A percentile compares a stretch with the other conserved stretches of the same genome.
Conservation (phyloP, 1,284 basidiomycete species). For the Heterobasidion occidentale region DNA sequence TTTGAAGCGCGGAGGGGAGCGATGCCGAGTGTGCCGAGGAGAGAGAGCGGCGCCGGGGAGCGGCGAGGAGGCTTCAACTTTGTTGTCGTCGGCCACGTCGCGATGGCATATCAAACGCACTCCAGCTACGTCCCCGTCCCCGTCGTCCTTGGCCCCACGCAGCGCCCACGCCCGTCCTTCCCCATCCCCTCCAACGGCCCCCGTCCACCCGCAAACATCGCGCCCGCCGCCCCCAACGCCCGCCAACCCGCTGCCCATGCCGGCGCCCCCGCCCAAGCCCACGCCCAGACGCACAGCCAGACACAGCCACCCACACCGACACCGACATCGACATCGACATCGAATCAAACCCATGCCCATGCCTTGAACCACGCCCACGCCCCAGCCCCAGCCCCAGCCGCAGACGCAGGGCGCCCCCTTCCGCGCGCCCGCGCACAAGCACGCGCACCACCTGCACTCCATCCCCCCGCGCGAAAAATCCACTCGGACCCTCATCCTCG, state of each 20-base stretch:
- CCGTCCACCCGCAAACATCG: neutral
- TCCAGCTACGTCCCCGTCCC: neutral
- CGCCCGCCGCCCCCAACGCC: too few relatives aligned
- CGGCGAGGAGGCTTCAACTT: neutral
- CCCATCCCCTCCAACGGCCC: neutral
- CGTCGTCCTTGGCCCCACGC: neutral
- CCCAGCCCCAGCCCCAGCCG: neutral
- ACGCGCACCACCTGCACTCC: constrained; percentile 67
- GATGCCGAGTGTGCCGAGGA: neutral
- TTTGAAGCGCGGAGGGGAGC: too few relatives aligned
- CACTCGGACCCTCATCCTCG: constrained; percentile 72
- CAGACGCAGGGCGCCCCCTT: constrained; percentile 20
- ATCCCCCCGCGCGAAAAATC: constrained; percentile 76
- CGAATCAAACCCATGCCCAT: neutral
- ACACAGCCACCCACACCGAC: too few relatives aligned
- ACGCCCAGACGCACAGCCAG: too few relatives aligned
- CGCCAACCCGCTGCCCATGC: too few relatives aligned
- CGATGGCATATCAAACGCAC: neutral
- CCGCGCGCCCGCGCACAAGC: constrained; percentile 57
- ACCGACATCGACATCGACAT: neutral
- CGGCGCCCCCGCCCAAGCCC: too few relatives aligned
- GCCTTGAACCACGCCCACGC: neutral
- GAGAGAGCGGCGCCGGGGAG: neutral
- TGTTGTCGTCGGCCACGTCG: neutral
- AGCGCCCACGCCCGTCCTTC: neutral